These are phyloP conservation scores for Clavispora carvajalis DNA, from an alignment of 805 yeast genomes.

Conservation along the genomic window DNA sequence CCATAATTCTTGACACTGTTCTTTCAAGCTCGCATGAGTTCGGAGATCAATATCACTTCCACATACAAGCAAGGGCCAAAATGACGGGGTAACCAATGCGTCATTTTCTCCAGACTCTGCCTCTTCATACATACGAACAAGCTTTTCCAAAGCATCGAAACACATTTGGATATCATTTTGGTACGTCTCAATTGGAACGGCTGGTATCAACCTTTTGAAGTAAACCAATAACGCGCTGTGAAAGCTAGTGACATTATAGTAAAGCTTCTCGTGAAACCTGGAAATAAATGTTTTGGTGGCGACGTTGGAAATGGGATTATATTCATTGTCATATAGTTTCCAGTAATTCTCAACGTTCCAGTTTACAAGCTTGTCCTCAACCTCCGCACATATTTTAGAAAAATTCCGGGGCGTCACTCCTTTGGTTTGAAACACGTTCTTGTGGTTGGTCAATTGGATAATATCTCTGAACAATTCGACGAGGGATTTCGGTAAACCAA, in stretches of 20 bases:
- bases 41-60: slow-evolving; percentile 22
- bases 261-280: slow-evolving; percentile 36
- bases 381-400: slow-evolving; percentile 50
- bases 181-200: slow-evolving; percentile 26
- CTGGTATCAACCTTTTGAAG: slow-evolving; percentile 43
- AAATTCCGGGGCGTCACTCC: slow-evolving; percentile 48
- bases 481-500: slow-evolving; percentile 45
- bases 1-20: slow-evolving; percentile 29
- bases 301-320: slow-evolving; percentile 14
- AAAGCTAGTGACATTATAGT: slow-evolving; percentile 32
- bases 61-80: slow-evolving; percentile 46
- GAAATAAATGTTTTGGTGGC: slow-evolving; percentile 23
- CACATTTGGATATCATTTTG: slow-evolving; percentile 32
- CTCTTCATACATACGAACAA: slow-evolving; percentile 13
- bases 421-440: slow-evolving; percentile 37
- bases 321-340: slow-evolving; percentile 29
- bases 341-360: slow-evolving; percentile 42
- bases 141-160: slow-evolving; percentile 29
- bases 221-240: slow-evolving; percentile 42
- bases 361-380: slow-evolving; percentile 43
- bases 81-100: slow-evolving; percentile 30
- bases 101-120: not conserved
- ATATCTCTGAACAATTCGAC: slow-evolving; percentile 43
- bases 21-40: slow-evolving; percentile 22
- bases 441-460: slow-evolving; percentile 47